These are phyloP conservation scores for Diversispora epigaea DNA, from an alignment of 192 early-diverging fungal species.

Conservation along the genomic window DNA sequence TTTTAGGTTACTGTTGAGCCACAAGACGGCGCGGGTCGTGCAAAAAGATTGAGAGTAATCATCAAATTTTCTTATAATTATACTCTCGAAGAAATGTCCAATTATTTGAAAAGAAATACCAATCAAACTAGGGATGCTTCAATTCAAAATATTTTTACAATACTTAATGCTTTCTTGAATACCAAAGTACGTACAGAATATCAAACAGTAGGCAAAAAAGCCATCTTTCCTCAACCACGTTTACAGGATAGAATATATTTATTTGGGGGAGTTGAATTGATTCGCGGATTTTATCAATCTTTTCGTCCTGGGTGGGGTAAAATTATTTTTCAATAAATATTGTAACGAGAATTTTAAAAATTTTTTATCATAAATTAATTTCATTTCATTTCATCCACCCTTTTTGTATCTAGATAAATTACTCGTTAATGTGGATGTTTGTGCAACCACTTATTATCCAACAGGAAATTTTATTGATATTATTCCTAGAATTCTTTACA, in stretches of 20 bases:
- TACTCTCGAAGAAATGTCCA: background rate
- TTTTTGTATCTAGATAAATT: background rate
- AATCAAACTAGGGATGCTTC: background rate
- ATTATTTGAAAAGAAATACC: background rate
- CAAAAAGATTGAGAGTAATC: background rate
- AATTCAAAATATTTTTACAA: background rate
- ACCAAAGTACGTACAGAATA: background rate
- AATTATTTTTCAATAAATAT: too few relatives aligned
- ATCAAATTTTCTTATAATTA: background rate
- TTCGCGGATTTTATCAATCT: background rate
- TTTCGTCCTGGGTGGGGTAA: background rate
- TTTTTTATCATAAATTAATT: too few relatives aligned
- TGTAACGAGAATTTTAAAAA: too few relatives aligned
- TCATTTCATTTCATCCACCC: background rate
- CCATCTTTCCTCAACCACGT: background rate
- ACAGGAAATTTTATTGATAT: slow-evolving; percentile 57
- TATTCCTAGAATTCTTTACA: slow-evolving; percentile 58
- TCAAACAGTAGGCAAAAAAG: background rate
- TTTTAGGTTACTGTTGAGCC: background rate
- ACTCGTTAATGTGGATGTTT: background rate
- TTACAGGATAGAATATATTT: background rate
- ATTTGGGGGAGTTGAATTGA: background rate
- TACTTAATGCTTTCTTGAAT: background rate
- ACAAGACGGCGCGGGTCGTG: background rate
- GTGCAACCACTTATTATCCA: background rate